Percentiles rank a stretch among this genome's conserved stretches.
Conservation (phyloP, 306 rosid genomes). For the Vachellia collinsii region DNA sequence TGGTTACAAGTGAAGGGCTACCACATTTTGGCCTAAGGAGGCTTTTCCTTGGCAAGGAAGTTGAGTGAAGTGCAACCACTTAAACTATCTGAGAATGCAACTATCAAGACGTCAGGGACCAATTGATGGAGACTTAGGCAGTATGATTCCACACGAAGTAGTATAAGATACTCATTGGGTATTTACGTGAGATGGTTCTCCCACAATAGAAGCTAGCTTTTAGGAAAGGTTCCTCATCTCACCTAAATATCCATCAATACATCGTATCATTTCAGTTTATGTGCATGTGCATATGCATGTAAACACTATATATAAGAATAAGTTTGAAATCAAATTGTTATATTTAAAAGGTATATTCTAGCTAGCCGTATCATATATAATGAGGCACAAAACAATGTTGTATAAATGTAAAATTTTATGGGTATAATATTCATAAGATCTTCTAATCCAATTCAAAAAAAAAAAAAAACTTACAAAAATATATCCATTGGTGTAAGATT, state of each 20-base stretch:
- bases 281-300: neutral
- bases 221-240: neutral
- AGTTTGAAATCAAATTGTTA: neutral
- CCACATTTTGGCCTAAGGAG: no score
- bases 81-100: no score
- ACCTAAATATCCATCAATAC: neutral
- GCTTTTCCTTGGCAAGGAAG: no score
- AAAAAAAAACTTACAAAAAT: neutral
- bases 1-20: no score
- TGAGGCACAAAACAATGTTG: slow-evolving; percentile 1
- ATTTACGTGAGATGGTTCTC: neutral
- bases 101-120: neutral
- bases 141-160: neutral
- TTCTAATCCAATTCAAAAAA: neutral
- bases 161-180: neutral
- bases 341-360: neutral
- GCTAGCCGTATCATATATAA: neutral
- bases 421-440: neutral
- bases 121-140: neutral
- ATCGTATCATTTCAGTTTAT: neutral
- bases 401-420: neutral
- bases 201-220: neutral
- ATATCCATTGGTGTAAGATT: neutral
- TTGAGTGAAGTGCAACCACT: no score
- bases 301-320: neutral